Conservation (phyloP, 495 filamentous ascomycete genomes). For the Penicillium goetzii region DNA sequence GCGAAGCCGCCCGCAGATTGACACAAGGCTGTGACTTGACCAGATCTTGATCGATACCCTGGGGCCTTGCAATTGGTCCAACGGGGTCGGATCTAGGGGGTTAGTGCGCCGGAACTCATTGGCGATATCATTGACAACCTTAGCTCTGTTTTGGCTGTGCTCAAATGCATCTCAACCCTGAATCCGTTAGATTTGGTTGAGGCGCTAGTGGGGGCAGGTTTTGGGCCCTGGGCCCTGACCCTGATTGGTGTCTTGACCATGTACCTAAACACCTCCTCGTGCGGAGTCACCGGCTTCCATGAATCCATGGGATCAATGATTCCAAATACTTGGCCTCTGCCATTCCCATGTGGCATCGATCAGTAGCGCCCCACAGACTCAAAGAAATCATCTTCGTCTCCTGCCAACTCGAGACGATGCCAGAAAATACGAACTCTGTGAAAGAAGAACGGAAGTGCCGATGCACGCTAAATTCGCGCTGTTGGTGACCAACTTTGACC, state of each 20-base stretch:
- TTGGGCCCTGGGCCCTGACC: background rate
- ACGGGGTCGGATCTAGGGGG: background rate
- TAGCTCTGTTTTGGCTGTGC: background rate
- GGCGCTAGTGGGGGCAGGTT: background rate
- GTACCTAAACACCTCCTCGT: background rate
- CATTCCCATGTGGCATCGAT: background rate
- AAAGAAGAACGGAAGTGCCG: background rate
- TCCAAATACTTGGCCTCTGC: background rate
- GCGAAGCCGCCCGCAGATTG: background rate
- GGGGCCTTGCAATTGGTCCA: conserved; percentile 7
- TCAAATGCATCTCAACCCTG: background rate
- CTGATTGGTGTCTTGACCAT: background rate
- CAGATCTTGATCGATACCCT: background rate
- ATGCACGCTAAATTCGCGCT: background rate
- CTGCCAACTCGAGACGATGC: background rate
- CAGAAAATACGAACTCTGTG: background rate
- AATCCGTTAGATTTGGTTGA: background rate
- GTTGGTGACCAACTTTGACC: conserved; percentile 3
- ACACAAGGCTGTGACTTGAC: conserved; percentile 10
- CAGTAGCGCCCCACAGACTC: background rate
- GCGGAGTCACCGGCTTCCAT: background rate
- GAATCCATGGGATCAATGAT: background rate
- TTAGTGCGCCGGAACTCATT: background rate
- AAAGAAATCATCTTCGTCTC: background rate
- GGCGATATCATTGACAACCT: background rate